Evolutionary conservation across 1,284 basidiomycete genomes (phyloP).

Genomic region (Pisolithus thermaeus): DNA sequence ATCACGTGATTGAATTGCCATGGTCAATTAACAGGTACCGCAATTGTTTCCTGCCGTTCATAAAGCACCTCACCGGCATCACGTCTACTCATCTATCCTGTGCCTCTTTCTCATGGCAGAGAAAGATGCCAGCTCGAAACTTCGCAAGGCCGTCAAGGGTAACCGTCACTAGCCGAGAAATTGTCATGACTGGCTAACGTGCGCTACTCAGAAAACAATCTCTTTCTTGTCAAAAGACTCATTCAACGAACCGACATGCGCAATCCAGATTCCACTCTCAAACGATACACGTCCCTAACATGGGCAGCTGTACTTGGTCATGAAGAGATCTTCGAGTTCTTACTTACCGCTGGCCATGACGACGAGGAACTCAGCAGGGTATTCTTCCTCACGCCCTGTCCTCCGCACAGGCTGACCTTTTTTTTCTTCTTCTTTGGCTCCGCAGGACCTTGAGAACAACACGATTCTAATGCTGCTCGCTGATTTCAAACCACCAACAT

Average conservation of each 20-base stretch:
- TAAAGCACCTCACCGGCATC: conserved; percentile 18
- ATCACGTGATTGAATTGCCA: conserved; percentile 21
- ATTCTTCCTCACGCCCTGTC: conserved; percentile 16
- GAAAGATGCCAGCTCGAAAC: conserved; percentile 68
- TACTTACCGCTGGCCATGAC: conserved; percentile 80
- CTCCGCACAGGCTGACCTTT: conserved; percentile 10
- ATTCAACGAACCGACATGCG: conserved; percentile 79
- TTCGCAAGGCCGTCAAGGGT: conserved; percentile 79
- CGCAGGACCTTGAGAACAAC: conserved; percentile 87
- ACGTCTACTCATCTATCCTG: conserved; percentile 12
- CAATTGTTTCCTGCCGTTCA: conserved; percentile 25
- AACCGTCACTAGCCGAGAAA: conserved; percentile 8
- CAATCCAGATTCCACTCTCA: conserved; percentile 73
- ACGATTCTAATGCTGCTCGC: conserved; percentile 87
- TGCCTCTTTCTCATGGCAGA: conserved; percentile 56
- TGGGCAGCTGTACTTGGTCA: conserved; percentile 84
- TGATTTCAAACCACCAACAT: conserved; percentile 56
- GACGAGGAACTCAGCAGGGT: conserved; percentile 87
- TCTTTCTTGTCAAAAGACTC: conserved; percentile 81
- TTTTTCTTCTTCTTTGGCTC: conserved; percentile 2
- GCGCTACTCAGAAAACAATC: conserved; percentile 76
- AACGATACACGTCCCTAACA: conserved; percentile 78
- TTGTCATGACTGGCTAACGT: conserved; percentile 11
- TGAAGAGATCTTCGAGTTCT: conserved; percentile 86
- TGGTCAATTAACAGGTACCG: conserved; percentile 9